Evolutionary conservation across 352 stramenopile genomes (phyloP).

Genomic region (Pythium plurisporium): DNA sequence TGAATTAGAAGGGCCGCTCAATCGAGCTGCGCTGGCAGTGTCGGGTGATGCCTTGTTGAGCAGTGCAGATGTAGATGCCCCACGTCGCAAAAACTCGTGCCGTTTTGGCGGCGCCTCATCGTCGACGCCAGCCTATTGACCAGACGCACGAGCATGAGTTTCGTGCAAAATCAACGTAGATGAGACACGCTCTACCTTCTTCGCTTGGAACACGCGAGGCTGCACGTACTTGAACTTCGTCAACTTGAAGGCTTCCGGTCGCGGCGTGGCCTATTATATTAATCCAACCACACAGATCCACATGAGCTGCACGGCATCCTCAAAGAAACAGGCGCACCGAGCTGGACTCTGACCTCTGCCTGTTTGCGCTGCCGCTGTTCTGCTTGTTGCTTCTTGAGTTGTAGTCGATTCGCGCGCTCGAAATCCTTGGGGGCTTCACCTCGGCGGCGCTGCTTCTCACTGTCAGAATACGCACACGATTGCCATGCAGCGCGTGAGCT

Average conservation of each 20-base stretch:
- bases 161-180: background rate
- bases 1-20: too few species aligned
- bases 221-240: slow-evolving; percentile 56
- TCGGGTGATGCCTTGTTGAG: slow-evolving; percentile 4
- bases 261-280: slow-evolving; percentile 27
- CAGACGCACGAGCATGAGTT: background rate
- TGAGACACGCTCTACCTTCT: slow-evolving; percentile 20
- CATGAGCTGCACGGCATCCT: background rate
- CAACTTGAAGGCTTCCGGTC: slow-evolving; percentile 57
- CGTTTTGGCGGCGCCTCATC: slow-evolving; percentile 7
- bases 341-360: slow-evolving; percentile 24
- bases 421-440: slow-evolving; percentile 58
- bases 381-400: slow-evolving; percentile 51
- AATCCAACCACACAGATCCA: background rate
- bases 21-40: background rate
- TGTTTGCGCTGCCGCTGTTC: slow-evolving; percentile 50
- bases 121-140: background rate
- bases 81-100: slow-evolving; percentile 20
- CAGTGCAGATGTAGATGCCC: slow-evolving; percentile 5
- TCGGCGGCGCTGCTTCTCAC: slow-evolving; percentile 49
- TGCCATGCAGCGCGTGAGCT: background rate
- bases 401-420: slow-evolving; percentile 60
- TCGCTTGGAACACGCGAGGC: slow-evolving; percentile 40
- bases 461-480: slow-evolving; percentile 19
- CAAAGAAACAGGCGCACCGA: background rate